Evolutionary conservation across 164 flowering plant species (phyloP), one percentile per base, ranked within the genome.

Genomic region (Chimonanthus salicifolius): DNA sequence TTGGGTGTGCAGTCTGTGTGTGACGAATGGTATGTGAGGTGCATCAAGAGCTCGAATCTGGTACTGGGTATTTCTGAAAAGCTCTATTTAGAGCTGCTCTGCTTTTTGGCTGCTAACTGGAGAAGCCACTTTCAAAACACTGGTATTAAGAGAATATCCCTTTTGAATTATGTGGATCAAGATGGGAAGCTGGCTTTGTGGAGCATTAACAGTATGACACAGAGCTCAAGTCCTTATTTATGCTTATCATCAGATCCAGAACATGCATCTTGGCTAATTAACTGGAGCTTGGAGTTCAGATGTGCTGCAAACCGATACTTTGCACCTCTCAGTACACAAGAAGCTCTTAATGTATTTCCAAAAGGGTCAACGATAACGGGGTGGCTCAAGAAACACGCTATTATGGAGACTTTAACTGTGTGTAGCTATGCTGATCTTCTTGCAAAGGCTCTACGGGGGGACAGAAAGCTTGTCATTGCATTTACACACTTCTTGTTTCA

Each of bases 401-500:
- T 50, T 20, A 69, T 70, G 64, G 6, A 50, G 3, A 16, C 11
- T 8, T 8, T 78, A 4, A 8, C 66, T 10, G 58, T 43, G 18
- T 43, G 49, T 7, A 58, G 63, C 8, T 76, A 60, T 49, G 65
- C 65, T 45, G 47, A 62, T 43, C 45, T 71, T 21, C 54, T 63
- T 10, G 4, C 58, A 18, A 62, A 69, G 18, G 48, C n/a, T 9
- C 2, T 74, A 4, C 1, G n/a, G 6, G 6, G 9, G 46, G 72
- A 74, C 8, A 68, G 67, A 69, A 60, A 18, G 67, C 71, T 68
- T n/a, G 72, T 62, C 6, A 63, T 75, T 45, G 60, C 77, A 62
- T 70, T 69, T 21, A 50, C 77, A 9, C 77, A 75, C 33, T 75
- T 89, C 73, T 45, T 90, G 4, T 75, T 67, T 70, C 89, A 85